Evolutionary conservation across 768 basidiomycete genomes (phyloP), one percentile per base, ranked within the genome.

Genomic region (Amanita rubescens): DNA sequence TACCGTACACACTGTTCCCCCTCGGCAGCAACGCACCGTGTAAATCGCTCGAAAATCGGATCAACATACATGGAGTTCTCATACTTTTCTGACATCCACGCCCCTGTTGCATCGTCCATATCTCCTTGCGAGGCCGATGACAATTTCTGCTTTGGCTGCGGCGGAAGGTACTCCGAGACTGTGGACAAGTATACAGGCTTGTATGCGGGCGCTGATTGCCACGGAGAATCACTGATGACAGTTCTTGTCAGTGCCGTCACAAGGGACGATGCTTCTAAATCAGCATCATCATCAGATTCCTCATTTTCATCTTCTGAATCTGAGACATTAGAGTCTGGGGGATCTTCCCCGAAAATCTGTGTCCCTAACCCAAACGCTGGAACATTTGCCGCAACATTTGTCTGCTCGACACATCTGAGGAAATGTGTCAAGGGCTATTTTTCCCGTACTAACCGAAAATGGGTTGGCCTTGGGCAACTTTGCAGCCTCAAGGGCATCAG

Each of bases 1-100:
- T 30, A 94, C 92, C 95, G 78, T 45, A 98, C 71, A 59, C 94
- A 94, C 65, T 98, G 95, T 59, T 86, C 79, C 22, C 85, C 84
- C 62, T 86, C 83, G 57, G 78, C 74, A 37, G 69, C 74, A 10
- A 91, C 79, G 32, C 92, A 75, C 61, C 81, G 81, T 49, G 80
- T 81, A 63, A 96, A 98, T 15, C 81, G 76, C 60, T 94, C 87
- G 65, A 98, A 97, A 3, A 91, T 80, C 51, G 83, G 82, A 66
- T 97, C 94, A 39, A 90, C 74, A 42, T 86, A 74, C 45, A 87
- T 63, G 12, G 87, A 86, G 62, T 87, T 84, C 68, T 94, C 93
- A 63, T 90, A 95, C 17, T 77, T 72, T 65, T 95, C 93, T 5
- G 79, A 69, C 10, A 73, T 66, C 90, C 85, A 88, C 14, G 69